A percentile compares a stretch with the other conserved stretches of the same genome.
phyloP scores from a whole-genome alignment of 1,284 basidiomycete species.

The Butyriboletus appendiculatus region DNA sequence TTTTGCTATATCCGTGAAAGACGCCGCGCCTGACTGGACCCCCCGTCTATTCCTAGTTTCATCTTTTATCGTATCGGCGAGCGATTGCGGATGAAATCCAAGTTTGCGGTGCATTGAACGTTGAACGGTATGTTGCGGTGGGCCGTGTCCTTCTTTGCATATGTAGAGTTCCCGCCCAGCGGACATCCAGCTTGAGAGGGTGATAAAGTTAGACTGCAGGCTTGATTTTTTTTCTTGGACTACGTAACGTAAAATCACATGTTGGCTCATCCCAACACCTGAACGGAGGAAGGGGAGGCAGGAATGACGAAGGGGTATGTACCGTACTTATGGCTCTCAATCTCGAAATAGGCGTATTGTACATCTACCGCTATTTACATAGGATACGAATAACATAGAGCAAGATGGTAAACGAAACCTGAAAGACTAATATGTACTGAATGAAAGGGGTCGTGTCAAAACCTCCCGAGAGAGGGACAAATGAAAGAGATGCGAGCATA shows the following conservation, averaged over 20 bases:
- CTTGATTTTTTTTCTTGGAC: background rate
- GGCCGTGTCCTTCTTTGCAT: background rate
- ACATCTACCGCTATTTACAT: slow-evolving; percentile 20
- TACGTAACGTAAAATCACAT: background rate
- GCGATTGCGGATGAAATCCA: slow-evolving; percentile 35
- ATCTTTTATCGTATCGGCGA: slow-evolving; percentile 40
- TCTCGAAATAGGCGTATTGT: slow-evolving; percentile 14
- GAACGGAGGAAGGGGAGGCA: too few relatives aligned
- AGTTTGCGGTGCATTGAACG: slow-evolving; percentile 32
- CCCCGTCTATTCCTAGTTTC: slow-evolving; percentile 28
- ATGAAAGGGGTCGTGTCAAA: background rate
- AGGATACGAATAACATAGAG: slow-evolving; percentile 16
- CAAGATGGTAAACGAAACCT: background rate
- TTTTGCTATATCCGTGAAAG: background rate
- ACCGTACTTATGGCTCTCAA: too few relatives aligned
- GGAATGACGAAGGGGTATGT: too few relatives aligned
- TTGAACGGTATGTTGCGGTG: background rate
- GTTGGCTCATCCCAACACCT: background rate
- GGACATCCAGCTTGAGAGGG: background rate
- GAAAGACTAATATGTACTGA: background rate
- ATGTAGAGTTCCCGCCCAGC: background rate
- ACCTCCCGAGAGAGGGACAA: background rate
- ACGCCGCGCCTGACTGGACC: slow-evolving; percentile 5
- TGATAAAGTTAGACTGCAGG: too few relatives aligned
- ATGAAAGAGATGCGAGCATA: background rate